Evolutionary conservation across 768 basidiomycete genomes (phyloP).

Genomic region (Pilatotrama ljubarskyi): DNA sequence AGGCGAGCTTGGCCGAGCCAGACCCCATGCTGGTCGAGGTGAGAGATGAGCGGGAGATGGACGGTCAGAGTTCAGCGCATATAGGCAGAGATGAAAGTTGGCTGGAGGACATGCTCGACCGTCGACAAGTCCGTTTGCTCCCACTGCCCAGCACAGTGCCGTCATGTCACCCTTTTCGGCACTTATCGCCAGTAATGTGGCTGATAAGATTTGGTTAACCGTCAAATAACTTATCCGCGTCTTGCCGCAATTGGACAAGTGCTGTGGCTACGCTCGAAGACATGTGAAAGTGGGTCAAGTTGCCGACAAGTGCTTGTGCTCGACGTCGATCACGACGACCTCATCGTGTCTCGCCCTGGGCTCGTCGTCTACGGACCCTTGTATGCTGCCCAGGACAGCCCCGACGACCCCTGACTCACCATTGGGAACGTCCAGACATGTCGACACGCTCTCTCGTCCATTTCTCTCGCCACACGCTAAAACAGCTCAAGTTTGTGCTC

Average conservation of each 20-base stretch:
- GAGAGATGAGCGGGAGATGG: not conserved
- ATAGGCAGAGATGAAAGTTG: conserved; percentile 2
- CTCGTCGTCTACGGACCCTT: not conserved
- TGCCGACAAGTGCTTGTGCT: not conserved
- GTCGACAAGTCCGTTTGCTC: not conserved
- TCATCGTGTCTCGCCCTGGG: not conserved
- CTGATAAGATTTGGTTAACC: too few relatives aligned
- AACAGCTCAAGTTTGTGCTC: conserved; percentile 74
- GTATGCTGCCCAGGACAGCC: not conserved
- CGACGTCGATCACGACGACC: conserved; percentile 11
- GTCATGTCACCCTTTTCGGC: not conserved
- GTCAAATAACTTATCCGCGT: too few relatives aligned
- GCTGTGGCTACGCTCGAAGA: not conserved
- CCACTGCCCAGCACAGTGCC: not conserved
- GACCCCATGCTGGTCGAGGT: conserved; percentile 44
- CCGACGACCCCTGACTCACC: not conserved
- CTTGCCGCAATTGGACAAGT: not conserved
- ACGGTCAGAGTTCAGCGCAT: conserved; percentile 14
- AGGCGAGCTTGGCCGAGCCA: conserved; percentile 46
- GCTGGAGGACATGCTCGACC: conserved; percentile 4
- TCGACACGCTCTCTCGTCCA: conserved; percentile 25
- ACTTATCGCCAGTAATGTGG: not conserved
- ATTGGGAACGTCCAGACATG: conserved; percentile 9
- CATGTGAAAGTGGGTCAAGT: conserved; percentile 6
- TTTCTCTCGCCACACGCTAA: conserved; percentile 52